Conservation (phyloP, 306 rosid genomes). For the Trichosanthes cucumerina region DNA sequence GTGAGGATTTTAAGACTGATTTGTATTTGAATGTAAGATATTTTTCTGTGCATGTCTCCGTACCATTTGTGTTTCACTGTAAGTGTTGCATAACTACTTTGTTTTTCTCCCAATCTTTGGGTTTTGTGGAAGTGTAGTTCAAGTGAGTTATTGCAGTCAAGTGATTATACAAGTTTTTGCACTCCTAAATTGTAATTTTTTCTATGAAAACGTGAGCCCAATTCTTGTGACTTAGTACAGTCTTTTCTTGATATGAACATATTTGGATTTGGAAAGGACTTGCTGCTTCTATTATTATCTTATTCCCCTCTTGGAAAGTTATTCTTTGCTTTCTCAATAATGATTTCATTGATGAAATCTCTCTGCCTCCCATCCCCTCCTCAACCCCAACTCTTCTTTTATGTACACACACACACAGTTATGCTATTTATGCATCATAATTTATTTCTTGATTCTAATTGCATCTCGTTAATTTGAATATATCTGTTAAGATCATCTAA, state of each 20-base stretch:
- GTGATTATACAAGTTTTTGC: not conserved
- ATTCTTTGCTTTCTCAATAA: not conserved
- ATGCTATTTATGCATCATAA: not conserved
- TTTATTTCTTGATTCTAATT: not conserved
- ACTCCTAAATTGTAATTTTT: not conserved
- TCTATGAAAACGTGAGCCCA: not conserved
- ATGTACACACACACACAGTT: not conserved
- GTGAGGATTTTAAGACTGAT: not conserved
- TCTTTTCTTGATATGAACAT: no score
- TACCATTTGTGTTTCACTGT: not conserved
- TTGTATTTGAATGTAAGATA: not conserved
- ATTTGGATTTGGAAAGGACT: not conserved
- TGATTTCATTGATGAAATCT: not conserved
- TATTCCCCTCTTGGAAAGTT: not conserved
- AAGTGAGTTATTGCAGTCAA: not conserved
- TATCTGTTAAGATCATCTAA: not conserved
- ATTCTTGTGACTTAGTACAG: not conserved
- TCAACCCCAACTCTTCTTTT: not conserved
- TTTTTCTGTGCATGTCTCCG: not conserved
- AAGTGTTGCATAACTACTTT: not conserved
- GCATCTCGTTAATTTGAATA: not conserved
- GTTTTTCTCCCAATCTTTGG: not conserved
- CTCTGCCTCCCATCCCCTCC: not conserved
- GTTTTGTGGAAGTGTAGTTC: not conserved
- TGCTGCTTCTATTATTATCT: not conserved